phyloP scores from a whole-genome alignment of 257 asterid genomes.

The Przewalskia tangutica region DNA sequence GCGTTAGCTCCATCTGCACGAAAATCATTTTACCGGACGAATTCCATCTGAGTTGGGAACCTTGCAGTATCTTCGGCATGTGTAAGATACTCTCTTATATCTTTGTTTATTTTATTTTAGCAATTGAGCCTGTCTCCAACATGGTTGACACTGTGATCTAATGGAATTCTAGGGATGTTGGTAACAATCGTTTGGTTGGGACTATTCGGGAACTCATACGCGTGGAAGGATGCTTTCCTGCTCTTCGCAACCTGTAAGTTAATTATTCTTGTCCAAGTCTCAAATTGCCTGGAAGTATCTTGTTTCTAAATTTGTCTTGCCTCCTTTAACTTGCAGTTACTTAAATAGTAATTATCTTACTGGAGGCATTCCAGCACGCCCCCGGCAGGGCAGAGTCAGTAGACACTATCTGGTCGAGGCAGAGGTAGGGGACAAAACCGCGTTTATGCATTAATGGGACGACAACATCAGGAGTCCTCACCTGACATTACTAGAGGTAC shows the following conservation, averaged over 20 bases:
- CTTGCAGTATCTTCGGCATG: slow-evolving; percentile 64
- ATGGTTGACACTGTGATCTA: slow-evolving; percentile 4
- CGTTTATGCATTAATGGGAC: too few species aligned
- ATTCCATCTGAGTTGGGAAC: slow-evolving; percentile 92
- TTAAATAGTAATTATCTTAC: slow-evolving; percentile 78
- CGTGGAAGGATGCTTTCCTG: slow-evolving; percentile 91
- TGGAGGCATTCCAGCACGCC: slow-evolving; percentile 94
- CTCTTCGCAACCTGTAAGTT: slow-evolving; percentile 89
- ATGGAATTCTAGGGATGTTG: slow-evolving; percentile 56
- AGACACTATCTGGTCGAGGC: too few species aligned
- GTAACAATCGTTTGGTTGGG: slow-evolving; percentile 91
- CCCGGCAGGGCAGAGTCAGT: too few species aligned
- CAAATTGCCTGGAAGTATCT: neutral
- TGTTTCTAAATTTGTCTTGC: neutral
- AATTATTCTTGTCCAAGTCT: neutral
- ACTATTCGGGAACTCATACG: slow-evolving; percentile 93
- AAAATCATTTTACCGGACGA: slow-evolving; percentile 77
- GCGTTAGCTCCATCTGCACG: slow-evolving; percentile 86
- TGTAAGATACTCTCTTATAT: slow-evolving; percentile 34
- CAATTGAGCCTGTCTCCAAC: neutral
- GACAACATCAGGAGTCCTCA: too few species aligned
- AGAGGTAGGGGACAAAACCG: too few species aligned
- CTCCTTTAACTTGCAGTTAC: neutral
- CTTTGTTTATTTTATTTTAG: neutral
- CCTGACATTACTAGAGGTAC: too few species aligned